phyloP scores from a whole-genome alignment of 495 filamentous ascomycete genomes.

The Penicilliopsis zonata region DNA sequence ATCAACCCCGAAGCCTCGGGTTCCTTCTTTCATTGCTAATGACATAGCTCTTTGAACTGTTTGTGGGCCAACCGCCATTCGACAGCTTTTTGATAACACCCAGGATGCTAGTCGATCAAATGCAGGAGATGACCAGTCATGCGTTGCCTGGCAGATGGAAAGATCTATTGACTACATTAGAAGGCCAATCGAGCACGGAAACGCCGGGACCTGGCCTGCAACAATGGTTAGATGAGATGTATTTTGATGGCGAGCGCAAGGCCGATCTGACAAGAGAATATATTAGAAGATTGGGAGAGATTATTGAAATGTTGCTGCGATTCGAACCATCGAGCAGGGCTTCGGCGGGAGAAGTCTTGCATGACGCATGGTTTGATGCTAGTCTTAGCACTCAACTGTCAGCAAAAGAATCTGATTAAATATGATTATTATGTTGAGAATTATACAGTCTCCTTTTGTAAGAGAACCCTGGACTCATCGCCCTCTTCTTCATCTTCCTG shows the following conservation, averaged over 20 bases:
- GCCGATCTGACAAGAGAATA: slow-evolving; percentile 17
- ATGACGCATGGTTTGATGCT: slow-evolving; percentile 24
- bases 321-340: slow-evolving; percentile 23
- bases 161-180: slow-evolving; percentile 9
- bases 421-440: no score
- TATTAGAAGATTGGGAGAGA: slow-evolving; percentile 16
- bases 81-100: slow-evolving; percentile 21
- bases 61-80: slow-evolving; percentile 23
- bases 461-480: no score
- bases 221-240: slow-evolving; percentile 25
- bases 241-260: slow-evolving; percentile 14
- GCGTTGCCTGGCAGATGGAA: slow-evolving; percentile 20
- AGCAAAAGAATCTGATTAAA: no score
- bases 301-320: slow-evolving; percentile 17
- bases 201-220: slow-evolving; percentile 14
- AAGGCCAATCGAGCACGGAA: slow-evolving; percentile 5
- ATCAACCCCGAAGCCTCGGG: neutral
- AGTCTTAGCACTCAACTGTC: no score
- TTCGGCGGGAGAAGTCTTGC: slow-evolving; percentile 18
- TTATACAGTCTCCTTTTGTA: no score
- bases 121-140: slow-evolving; percentile 21
- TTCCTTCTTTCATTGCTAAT: slow-evolving; percentile 6
- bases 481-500: neutral
- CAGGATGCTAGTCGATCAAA: slow-evolving; percentile 17
- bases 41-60: slow-evolving; percentile 26